These are phyloP conservation scores for Fusarium veterinarium DNA, from an alignment of 2,329 filamentous ascomycete species.

Conservation along the genomic window DNA sequence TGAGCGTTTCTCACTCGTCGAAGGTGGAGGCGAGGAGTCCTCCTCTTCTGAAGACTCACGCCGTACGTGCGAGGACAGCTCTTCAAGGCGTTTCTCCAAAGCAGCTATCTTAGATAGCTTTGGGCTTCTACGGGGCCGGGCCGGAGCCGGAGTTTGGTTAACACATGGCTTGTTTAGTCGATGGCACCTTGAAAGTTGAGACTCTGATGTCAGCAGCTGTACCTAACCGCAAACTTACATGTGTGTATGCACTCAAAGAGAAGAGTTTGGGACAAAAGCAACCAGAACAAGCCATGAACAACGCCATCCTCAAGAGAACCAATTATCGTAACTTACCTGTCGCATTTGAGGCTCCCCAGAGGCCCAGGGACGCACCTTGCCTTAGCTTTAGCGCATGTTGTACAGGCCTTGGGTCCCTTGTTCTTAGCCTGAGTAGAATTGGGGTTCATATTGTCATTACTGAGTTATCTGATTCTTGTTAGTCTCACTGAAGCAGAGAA, in stretches of 20 bases:
- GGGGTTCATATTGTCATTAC: slow-evolving; percentile 39
- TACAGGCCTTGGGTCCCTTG: slow-evolving; percentile 62
- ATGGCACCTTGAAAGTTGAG: slow-evolving; percentile 54
- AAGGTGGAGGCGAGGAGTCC: slow-evolving; percentile 14
- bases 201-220: slow-evolving; percentile 24
- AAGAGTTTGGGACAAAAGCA: background rate
- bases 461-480: slow-evolving; percentile 19
- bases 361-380: slow-evolving; percentile 60
- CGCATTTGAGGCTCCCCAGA: slow-evolving; percentile 55
- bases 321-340: slow-evolving; percentile 54
- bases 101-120: slow-evolving; percentile 63
- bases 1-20: slow-evolving; percentile 6
- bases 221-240: slow-evolving; percentile 6
- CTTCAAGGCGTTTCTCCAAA: slow-evolving; percentile 62
- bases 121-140: slow-evolving; percentile 58
- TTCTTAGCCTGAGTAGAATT: slow-evolving; percentile 41
- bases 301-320: background rate
- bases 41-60: slow-evolving; percentile 32
- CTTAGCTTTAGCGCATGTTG: slow-evolving; percentile 64
- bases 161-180: slow-evolving; percentile 61
- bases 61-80: slow-evolving; percentile 60
- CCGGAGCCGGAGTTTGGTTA: slow-evolving; percentile 60
- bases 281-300: slow-evolving; percentile 3
- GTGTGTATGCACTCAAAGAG: background rate
- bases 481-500: slow-evolving; percentile 12